Evolutionary conservation across 176 grass and related monocot species (phyloP).

Genomic region (bread wheat (Triticum aestivum)): DNA sequence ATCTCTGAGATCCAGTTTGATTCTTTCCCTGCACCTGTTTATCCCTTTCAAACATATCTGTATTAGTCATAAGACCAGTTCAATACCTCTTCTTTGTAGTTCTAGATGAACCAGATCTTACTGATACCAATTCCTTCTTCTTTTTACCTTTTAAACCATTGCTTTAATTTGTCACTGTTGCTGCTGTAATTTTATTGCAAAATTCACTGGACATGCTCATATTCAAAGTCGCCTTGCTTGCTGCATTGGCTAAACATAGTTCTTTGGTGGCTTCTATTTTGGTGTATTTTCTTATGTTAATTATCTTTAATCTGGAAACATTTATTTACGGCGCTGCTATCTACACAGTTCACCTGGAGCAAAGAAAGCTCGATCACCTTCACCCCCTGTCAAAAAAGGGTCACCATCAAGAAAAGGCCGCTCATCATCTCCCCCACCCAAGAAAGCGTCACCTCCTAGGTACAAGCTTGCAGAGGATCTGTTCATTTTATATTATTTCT

Average conservation of each 20-base stretch:
- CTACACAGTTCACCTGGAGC: conserved; percentile 58
- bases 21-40: neutral
- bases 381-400: conserved; percentile 64
- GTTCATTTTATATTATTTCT: neutral
- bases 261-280: neutral
- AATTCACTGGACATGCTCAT: neutral
- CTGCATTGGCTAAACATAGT: neutral
- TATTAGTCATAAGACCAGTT: neutral
- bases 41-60: neutral
- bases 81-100: neutral
- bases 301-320: neutral
- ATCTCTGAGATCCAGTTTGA: neutral
- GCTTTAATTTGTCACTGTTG: neutral
- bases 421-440: conserved; percentile 61
- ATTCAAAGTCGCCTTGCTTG: neutral
- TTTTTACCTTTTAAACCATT: neutral
- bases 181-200: neutral
- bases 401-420: conserved; percentile 58
- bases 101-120: neutral
- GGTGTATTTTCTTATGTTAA: neutral
- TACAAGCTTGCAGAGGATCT: conserved; percentile 16
- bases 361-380: conserved; percentile 58
- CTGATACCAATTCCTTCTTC: neutral
- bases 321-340: conserved; percentile 20
- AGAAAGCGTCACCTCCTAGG: conserved; percentile 85